phyloP scores from a whole-genome alignment of 164 flowering plant species.

The Vitis labrusca region DNA sequence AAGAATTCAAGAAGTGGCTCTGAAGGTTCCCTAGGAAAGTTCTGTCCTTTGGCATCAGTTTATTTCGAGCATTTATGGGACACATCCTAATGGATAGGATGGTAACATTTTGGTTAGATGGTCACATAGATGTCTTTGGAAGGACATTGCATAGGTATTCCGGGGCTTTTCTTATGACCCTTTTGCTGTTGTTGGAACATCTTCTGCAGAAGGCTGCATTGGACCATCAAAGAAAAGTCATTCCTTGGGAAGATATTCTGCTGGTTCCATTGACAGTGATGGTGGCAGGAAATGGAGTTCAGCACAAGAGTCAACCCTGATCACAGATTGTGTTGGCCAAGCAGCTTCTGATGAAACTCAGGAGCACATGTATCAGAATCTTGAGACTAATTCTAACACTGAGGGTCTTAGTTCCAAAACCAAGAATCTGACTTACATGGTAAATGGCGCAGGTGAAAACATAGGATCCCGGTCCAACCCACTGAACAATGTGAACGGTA shows the following conservation, averaged over 20 bases:
- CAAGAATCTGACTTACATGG: slow-evolving; percentile 41
- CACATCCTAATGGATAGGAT: no score
- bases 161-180: slow-evolving; percentile 57
- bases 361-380: slow-evolving; percentile 39
- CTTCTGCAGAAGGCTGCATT: slow-evolving; percentile 85
- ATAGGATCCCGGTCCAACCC: slow-evolving; percentile 32
- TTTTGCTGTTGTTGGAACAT: slow-evolving; percentile 80
- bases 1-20: no score
- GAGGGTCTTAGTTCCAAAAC: slow-evolving; percentile 43
- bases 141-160: no score
- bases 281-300: slow-evolving; percentile 84
- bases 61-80: no score
- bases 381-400: slow-evolving; percentile 38
- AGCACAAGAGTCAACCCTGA: slow-evolving; percentile 56
- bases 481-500: slow-evolving; percentile 40
- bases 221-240: slow-evolving; percentile 59
- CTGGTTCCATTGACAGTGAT: slow-evolving; percentile 78
- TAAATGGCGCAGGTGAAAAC: slow-evolving; percentile 30
- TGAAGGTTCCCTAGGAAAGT: no score
- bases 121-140: no score
- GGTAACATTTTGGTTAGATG: no score
- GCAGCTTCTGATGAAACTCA: slow-evolving; percentile 51
- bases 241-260: slow-evolving; percentile 72
- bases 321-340: slow-evolving; percentile 42
- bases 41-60: no score